Conservation (phyloP, 2,329 filamentous ascomycete genomes). For the Diaporthe australafricana region DNA sequence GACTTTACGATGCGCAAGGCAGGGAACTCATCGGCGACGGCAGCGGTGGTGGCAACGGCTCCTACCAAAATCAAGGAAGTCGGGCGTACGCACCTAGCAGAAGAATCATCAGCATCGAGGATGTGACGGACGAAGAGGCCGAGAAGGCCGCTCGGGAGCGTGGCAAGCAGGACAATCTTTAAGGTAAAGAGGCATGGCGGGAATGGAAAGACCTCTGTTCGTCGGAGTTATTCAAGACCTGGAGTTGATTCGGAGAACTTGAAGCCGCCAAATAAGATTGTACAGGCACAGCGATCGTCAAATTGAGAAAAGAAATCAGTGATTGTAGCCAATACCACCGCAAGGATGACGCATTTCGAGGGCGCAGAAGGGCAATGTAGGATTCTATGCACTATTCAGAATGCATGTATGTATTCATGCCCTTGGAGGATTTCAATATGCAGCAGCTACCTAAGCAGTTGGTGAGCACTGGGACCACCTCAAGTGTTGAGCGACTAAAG, state of each 20-base stretch:
- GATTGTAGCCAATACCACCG: neutral
- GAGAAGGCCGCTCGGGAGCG: neutral
- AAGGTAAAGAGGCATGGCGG: neutral
- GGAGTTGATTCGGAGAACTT: no score
- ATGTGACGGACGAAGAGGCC: slow-evolving; percentile 34
- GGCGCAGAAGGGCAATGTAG: neutral
- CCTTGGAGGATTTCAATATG: no score
- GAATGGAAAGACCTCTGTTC: neutral
- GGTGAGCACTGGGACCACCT: neutral
- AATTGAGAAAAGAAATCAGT: neutral
- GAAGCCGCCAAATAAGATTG: neutral
- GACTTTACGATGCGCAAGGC: slow-evolving; percentile 31
- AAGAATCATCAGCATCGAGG: slow-evolving; percentile 37
- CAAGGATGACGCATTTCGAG: no score
- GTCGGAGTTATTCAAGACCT: neutral
- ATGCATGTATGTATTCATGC: neutral
- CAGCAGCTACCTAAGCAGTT: neutral
- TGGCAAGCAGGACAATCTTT: neutral
- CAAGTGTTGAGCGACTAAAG: no score
- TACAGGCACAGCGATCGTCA: neutral
- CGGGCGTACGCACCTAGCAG: neutral
- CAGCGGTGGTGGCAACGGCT: neutral
- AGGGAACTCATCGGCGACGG: slow-evolving; percentile 27
- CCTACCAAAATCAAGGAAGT: neutral
- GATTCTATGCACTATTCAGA: no score